Conservation (phyloP, 2,329 filamentous ascomycete genomes). For the Pezicula carpinea region DNA sequence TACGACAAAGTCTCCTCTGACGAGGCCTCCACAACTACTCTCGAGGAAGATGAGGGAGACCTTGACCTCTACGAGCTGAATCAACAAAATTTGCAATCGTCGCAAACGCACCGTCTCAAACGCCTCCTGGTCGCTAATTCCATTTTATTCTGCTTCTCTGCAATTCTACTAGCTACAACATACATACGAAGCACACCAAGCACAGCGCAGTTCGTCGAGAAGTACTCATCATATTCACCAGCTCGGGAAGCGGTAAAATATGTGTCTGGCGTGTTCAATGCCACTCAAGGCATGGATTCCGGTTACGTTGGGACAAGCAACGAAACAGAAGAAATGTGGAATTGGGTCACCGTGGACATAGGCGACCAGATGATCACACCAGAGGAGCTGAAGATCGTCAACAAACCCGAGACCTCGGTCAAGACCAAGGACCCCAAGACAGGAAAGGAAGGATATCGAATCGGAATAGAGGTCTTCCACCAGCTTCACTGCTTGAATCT, state of each 20-base stretch:
- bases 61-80: conserved; percentile 4
- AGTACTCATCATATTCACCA: conserved; percentile 7
- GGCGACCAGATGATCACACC: conserved; percentile 54
- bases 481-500: conserved; percentile 8
- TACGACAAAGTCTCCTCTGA: conserved; percentile 5
- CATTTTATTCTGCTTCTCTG: conserved; percentile 4
- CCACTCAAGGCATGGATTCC: conserved; percentile 1
- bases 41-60: background rate
- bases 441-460: conserved; percentile 29
- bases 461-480: conserved; percentile 6
- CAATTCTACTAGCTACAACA: conserved; percentile 1
- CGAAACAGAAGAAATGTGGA: conserved; percentile 10
- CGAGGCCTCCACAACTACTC: background rate
- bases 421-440: conserved; percentile 47
- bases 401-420: conserved; percentile 43
- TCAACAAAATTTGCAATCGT: conserved; percentile 3
- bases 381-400: conserved; percentile 45
- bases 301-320: conserved; percentile 9
- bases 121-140: conserved; percentile 3
- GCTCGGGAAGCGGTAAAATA: conserved; percentile 9
- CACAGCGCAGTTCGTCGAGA: conserved; percentile 1
- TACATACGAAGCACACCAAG: conserved; percentile 7
- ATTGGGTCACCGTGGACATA: conserved; percentile 23
- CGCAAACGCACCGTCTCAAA: background rate
- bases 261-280: conserved; percentile 7